Base-by-base conservation (phyloP, 2,329 filamentous ascomycete genomes). In the Penicillium brevicompactum region DNA sequence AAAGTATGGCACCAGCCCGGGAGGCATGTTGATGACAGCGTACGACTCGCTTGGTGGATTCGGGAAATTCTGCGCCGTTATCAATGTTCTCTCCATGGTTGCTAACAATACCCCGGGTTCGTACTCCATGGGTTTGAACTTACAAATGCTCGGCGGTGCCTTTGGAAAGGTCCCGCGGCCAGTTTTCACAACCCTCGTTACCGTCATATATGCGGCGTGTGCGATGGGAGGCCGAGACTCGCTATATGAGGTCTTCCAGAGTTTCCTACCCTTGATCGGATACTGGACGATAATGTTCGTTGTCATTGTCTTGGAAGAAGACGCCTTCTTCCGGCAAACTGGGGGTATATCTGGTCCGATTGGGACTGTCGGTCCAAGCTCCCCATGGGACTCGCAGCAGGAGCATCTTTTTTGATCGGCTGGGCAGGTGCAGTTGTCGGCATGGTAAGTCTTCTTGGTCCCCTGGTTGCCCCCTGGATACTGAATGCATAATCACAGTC, bases 241-340 rank as follows among this genome's bases (percentile, higher is more conserved):
- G 40, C 65, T 80, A 1, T 79, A 76, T 58, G 67, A 73, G 31
- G 74, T 80, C 41, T 78, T 79, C 57, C 68, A 75, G 49, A 73
- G 76, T 52, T 78, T 80, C 52, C 64, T 80, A 14, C 74, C 77
- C 7, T 57, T 80, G 16, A 79, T 80, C 60, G 75, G 76, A 5
- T 80, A 80, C 57, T 80, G 77, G 77, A 63, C 76, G 8, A 66
- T 71, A 18, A 74, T 76, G 37, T 79, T 73, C 70, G 61, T 79
- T 46, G 70, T 71, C 34, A 76, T 80, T 42, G 66, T 74, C 5
- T 45, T 78, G 2, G 69, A 78, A 54, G 74, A 80, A 57, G 71
- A 79, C 42, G 11, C 77, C 14, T 58, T 80, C 5, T 80, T 80
- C 65, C 70, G 73, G 18, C 65, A 73, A 24, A 58, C 62, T n/a